Base-by-base conservation (phyloP, 305 asterid species). In the Fraxinus greggii region DNA sequence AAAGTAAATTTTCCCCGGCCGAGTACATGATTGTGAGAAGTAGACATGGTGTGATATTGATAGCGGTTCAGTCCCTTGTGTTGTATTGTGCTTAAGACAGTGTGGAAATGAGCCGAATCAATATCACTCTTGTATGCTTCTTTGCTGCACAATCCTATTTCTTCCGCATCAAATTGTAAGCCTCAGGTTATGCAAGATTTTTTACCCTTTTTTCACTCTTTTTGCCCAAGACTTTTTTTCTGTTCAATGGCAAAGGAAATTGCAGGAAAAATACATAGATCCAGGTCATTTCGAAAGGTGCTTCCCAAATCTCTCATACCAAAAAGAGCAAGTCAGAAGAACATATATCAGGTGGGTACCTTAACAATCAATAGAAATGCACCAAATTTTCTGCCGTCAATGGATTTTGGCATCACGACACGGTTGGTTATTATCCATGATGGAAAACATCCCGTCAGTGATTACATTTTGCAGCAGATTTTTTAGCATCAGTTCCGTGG, bases 41-140 rank as follows among this genome's bases (percentile, higher is more conserved):
- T 67, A 87, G 82, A 89, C 91, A 87, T 75, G 91, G 88, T 76
- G 91, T 85, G 91, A 82, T 87, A 78, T 76, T 85, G 88, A 77
- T 84, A 78, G 40, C 74, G 89, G 86, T 89, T 89, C 92, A 85
- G 51, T 40, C 75, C 3, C 56, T 3, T 23, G 36, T 63, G 23
- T 26, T 7, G 19, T 1, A 35, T 56, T 19, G 67, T 51, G 45
- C 45, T 13, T 2, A 12, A 12, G 3, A 77, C 78, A 48, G 26
- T 40, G 36, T 10, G 78, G 74, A 65, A 67, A 84, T 87, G 92
- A 87, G 92, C 92, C 90, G 90, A 84, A 84, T 79, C 90, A 88
- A 82, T 88, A 88, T 85, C 90, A 85, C 87, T 85, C 92, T 84
- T 89, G 90, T 89, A 78, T 82, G 79, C 89, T 87, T 85, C 87